Percentiles rank a stretch among this genome's conserved stretches.
These are phyloP conservation scores for Stachybotrys chartarum DNA, from an alignment of 2,329 filamentous ascomycete species.

Conservation along the genomic window DNA sequence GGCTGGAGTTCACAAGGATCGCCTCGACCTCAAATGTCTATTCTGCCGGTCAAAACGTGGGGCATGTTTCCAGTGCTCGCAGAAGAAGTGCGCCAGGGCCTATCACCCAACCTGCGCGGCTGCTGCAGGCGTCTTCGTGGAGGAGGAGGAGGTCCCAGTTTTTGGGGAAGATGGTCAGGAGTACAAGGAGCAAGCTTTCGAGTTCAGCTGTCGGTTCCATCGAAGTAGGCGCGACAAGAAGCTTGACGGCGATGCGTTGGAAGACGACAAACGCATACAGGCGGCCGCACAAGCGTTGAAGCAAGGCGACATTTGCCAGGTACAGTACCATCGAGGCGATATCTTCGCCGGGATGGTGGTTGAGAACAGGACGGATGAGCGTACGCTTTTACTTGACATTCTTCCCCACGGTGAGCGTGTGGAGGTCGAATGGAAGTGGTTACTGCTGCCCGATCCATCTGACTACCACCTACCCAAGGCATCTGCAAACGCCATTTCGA, in stretches of 20 bases:
- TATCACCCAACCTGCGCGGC: constrained; percentile 95
- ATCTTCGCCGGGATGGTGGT: constrained; percentile 87
- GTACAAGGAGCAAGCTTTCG: constrained; percentile 85
- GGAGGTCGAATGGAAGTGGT: constrained; percentile 80
- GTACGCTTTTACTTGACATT: constrained; percentile 71
- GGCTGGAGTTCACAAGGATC: constrained; percentile 75
- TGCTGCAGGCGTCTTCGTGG: constrained; percentile 84
- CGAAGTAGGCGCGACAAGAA: constrained; percentile 79
- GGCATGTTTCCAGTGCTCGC: constrained; percentile 94
- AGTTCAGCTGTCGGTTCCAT: constrained; percentile 93
- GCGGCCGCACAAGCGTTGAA: constrained; percentile 62
- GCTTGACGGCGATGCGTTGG: constrained; percentile 59
- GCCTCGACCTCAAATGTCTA: constrained; percentile 86
- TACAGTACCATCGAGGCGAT: constrained; percentile 76
- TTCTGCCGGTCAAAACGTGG: constrained; percentile 92
- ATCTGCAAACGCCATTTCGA: constrained; percentile 62
- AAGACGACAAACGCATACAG: constrained; percentile 61
- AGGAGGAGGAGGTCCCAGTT: constrained; percentile 77
- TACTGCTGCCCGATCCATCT: constrained; percentile 63
- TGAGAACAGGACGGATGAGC: constrained; percentile 72
- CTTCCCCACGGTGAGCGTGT: constrained; percentile 72
- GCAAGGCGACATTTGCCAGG: constrained; percentile 72
- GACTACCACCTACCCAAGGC: constrained; percentile 70
- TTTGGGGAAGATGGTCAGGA: constrained; percentile 87
- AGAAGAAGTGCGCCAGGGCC: constrained; percentile 85